These are phyloP conservation scores for Mycena vulgaris DNA, from an alignment of 768 basidiomycete species.

Conservation along the genomic window DNA sequence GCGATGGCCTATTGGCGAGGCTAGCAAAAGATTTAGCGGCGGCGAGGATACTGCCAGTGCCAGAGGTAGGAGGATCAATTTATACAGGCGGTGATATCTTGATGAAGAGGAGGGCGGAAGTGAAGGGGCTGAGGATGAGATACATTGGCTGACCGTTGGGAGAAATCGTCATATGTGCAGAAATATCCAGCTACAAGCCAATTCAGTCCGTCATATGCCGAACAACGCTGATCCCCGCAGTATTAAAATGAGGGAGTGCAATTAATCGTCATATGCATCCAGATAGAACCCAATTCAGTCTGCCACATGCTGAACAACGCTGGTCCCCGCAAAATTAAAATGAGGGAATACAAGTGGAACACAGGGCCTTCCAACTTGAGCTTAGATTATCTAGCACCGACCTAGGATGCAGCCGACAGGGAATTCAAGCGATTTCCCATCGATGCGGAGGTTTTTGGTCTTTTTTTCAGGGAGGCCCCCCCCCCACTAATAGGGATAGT, in stretches of 20 bases:
- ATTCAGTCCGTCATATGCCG: constrained; percentile 9
- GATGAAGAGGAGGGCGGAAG: constrained; percentile 26
- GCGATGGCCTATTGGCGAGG: constrained; percentile 26
- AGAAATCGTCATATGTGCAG: constrained; percentile 4
- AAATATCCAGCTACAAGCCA: constrained; percentile 9
- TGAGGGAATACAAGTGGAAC: neutral
- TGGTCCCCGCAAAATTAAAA: no score
- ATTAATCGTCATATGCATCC: no score
- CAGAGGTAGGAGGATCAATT: constrained; percentile 21
- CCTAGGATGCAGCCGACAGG: no score
- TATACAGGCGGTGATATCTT: constrained; percentile 23
- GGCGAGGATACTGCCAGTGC: constrained; percentile 24
- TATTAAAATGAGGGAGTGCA: constrained; percentile 9
- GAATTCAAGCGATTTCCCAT: no score
- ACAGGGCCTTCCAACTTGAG: neutral
- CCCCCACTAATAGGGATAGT: neutral
- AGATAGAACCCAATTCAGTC: no score
- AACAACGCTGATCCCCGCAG: constrained; percentile 1
- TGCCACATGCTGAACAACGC: no score
- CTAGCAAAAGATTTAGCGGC: constrained; percentile 26
- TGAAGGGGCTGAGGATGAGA: constrained; percentile 22
- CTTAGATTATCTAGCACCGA: neutral
- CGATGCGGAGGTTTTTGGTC: no score
- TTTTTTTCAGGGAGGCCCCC: no score
- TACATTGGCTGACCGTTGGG: constrained; percentile 21